Base-by-base conservation (phyloP, 306 rosid species). In the Fagus sylvatica region DNA sequence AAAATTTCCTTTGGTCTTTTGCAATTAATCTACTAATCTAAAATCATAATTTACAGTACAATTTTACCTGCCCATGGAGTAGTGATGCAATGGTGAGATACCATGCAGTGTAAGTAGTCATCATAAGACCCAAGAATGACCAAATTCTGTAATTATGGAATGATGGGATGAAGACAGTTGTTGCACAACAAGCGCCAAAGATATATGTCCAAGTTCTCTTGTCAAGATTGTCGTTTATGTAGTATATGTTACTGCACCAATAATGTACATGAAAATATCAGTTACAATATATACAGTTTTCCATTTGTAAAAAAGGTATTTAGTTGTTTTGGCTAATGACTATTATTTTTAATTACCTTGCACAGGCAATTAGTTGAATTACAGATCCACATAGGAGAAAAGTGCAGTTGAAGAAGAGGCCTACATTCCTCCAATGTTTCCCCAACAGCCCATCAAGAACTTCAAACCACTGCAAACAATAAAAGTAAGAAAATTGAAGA, bases 141-240 rank as follows among this genome's bases (percentile, higher is more conserved):
- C 97, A 91, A 46, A 94, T 91, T 86, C 98, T 92, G 83, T 94
- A 92, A 76, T 92, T 94, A 81, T 92, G 98, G 89, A 94, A 94
- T 40, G 98, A 94, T 49, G 98, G 98, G 57, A 94, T 86, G 88
- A 94, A 94, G 17, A 94, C 98, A 73, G 98, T 94, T 74, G 98
- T 94, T 13, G 98, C 98, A 74, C 98, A 94, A 78, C 98, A 94
- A 43, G 98, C 98, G 19, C 98, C 98, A 89, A 94, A 94, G 66
- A 94, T 91, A 67, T 91, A 94, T 11, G 98, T 94, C 98, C 98
- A 94, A 78, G 97, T 94, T 83, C 98, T 94, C 91, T 94, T 94
- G 95, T 94, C 98, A 73, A 94, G 87, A 79, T 91, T 93, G 92
- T 94, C 98, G 91, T 94, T 94, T 92, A 94, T 78, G 83, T 94